Evolutionary conservation across 306 rosid species (phyloP), one percentile per base, ranked within the genome.

Genomic region (Benincasa hispida): DNA sequence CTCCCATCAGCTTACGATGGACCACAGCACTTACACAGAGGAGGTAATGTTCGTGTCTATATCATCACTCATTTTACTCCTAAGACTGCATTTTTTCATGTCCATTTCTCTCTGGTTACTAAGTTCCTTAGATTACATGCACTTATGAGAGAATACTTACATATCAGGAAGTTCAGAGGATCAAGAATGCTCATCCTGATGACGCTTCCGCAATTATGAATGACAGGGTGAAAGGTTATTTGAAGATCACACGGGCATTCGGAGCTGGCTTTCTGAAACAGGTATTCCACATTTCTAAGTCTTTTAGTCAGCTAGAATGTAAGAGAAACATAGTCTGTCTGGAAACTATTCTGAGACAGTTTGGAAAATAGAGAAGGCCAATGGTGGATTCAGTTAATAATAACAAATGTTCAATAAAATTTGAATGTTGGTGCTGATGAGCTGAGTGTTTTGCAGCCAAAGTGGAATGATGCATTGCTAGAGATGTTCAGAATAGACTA

Each of bases 261-360:
- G 96, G 97, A 21, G 93, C 86, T 13, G 97, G 98, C 9, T 93
- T 91, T 83, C 97, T 93, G 66, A 93, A 93, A 83, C 91, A 83
- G 97, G 98, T 89, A 81, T 13, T 67, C 3, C 15, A 12, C 42
- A 59, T 39, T 15, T 76, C 57, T 24, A 42, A 70, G 14, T 54
- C 57, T 51, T 34, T 56, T 25, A 9, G 2, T 3, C 3, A 48
- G 77, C 42, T 77, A 55, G 3, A 22, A 72, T 27, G 35, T 27
- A 63, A 62, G 66, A 58, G 81, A 13, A 37, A 62, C 57, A 53
- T 12, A 8, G 42, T 50, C 55, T 50, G 55, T 2, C 53, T 48
- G 53, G 42, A 61, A 61, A 63, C 11, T n/a, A 19, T 41, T 30
- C 2, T 30, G 34, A 30, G 34, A 30, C 34, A 30, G 34, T 30